A percentile compares a stretch with the other conserved stretches of the same genome.
These are phyloP conservation scores for Suillus lakei DNA, from an alignment of 768 basidiomycete genomes.

Conservation along the genomic window DNA sequence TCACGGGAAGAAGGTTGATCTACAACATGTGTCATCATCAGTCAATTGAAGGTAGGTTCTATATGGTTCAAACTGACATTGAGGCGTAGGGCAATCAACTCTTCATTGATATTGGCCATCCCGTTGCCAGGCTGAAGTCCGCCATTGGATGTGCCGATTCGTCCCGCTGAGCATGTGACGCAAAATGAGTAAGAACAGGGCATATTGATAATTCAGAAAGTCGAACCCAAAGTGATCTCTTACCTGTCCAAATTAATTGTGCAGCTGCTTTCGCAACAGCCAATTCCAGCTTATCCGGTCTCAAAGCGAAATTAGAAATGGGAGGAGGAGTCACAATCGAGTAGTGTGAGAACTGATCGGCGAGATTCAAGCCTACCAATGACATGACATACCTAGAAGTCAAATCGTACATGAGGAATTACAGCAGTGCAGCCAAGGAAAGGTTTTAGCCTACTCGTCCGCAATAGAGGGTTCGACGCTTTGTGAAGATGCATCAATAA, in stretches of 20 bases:
- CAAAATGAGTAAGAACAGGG: not conserved
- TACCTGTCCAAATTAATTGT: too few species aligned
- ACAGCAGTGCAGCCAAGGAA: too few species aligned
- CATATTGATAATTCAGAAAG: not conserved
- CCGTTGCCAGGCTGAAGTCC: too few species aligned
- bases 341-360: too few species aligned
- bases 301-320: not conserved
- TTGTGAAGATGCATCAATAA: not conserved
- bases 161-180: too few species aligned
- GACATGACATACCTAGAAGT: conserved; percentile 1
- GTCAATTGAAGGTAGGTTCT: too few species aligned
- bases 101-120: too few species aligned
- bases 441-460: not conserved
- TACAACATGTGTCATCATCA: not conserved
- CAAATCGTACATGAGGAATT: too few species aligned
- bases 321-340: not conserved
- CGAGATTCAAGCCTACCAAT: not conserved
- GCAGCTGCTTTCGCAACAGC: not conserved
- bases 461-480: not conserved
- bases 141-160: too few species aligned
- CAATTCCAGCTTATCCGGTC: not conserved
- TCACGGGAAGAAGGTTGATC: conserved; percentile 9
- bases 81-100: too few species aligned
- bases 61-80: too few species aligned
- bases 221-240: too few species aligned